Conservation (phyloP, 768 basidiomycete species). For the Tricholoma sp. region DNA sequence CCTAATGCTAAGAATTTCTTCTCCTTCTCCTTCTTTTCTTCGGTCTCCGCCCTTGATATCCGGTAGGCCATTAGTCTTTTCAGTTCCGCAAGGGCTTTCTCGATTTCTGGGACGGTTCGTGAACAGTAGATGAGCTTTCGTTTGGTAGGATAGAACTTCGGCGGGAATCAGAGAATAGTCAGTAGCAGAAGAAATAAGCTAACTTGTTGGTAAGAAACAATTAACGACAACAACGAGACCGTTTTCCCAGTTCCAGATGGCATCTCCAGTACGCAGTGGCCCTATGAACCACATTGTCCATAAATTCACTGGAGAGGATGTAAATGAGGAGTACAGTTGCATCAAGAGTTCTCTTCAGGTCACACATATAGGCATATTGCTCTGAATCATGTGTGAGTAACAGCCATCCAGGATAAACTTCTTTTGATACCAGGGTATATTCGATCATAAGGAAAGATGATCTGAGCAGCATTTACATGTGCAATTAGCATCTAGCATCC, state of each 20-base stretch:
- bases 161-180: slow-evolving; percentile 4
- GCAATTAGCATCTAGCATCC: background rate
- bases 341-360: slow-evolving; percentile 93
- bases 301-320: background rate
- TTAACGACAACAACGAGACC: slow-evolving; percentile 89
- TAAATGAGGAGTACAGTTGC: slow-evolving; percentile 56
- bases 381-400: slow-evolving; percentile 41
- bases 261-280: slow-evolving; percentile 99
- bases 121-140: slow-evolving; percentile 98
- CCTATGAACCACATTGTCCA: slow-evolving; percentile 41
- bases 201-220: slow-evolving; percentile 97
- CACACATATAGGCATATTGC: slow-evolving; percentile 99
- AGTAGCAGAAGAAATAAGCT: slow-evolving; percentile 1
- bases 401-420: slow-evolving; percentile 7
- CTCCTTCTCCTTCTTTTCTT: slow-evolving; percentile 74
- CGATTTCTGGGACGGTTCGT: slow-evolving; percentile 98
- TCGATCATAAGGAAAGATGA: slow-evolving; percentile 90
- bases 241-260: slow-evolving; percentile 99
- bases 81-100: slow-evolving; percentile 93
- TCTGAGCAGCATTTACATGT: slow-evolving; percentile 35
- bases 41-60: slow-evolving; percentile 61
- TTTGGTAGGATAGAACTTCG: slow-evolving; percentile 86
- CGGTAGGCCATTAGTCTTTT: slow-evolving; percentile 93
- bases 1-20: slow-evolving; percentile 83
- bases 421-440: slow-evolving; percentile 80